Base-by-base conservation (phyloP, 2,329 filamentous ascomycete species). In the Apiospora phragmitis region DNA sequence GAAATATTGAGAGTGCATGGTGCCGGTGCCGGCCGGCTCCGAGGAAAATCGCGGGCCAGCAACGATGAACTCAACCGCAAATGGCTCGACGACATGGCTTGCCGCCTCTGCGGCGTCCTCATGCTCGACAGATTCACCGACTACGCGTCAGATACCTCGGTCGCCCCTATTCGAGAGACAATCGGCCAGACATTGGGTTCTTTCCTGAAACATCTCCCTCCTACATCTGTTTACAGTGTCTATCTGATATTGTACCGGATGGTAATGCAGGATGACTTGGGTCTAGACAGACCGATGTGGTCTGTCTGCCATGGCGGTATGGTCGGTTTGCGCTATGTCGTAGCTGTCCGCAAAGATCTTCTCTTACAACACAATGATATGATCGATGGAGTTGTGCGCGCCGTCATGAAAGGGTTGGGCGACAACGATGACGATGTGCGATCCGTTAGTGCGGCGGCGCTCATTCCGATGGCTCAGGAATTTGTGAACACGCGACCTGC, bases 121-220 rank as follows among this genome's bases (percentile, higher is more conserved):
- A 98, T 99, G 91, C 90, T 99, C 21, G 96, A 99, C 82, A 91
- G 95, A 69, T 99, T 99, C 79, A 97, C 95, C 70, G 96, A 99
- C 79, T 99, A 98, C 83, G 96, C 97, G 71, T 97, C 95, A 6
- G 96, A 99, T 80, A 99, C 94, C 69, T 97, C 97, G 0, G 94
- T 99, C 51, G 96, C 96, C 0, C 96, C 96, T 0, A 98, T 99
- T 73, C 89, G 96, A 74, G 96, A 99, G 83, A 97, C 95, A 0
- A 93, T 97, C 51, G 96, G 96, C 65, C 96, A 99, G 82, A 95
- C 95, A 2, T 86, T 99, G 18, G 97, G 95, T 76, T 94, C 95
- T 16, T 90, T 97, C 18, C 85, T 99, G 69, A 94, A 93, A 74
- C 94, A 97, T 79, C 87, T 99, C 8, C 91, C 94, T 0, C 85